Base-by-base conservation (phyloP, 306 rosid genomes). In the Medicago arabica region DNA sequence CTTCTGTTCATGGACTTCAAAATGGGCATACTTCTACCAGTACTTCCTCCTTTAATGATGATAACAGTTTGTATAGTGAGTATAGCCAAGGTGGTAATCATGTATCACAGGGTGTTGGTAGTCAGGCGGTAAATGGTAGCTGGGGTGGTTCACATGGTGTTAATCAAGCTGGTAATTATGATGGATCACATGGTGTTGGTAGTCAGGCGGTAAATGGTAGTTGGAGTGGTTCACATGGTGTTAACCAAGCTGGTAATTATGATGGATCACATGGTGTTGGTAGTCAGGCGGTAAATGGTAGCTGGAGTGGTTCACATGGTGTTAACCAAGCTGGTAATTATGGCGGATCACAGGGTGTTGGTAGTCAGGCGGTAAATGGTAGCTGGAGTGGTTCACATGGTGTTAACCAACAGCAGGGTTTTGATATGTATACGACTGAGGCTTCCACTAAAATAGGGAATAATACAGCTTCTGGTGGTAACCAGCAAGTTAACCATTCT, bases 171-270 rank as follows among this genome's bases (percentile, higher is more conserved):
- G 81, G 55, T 23, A 75, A 71, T 67, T 82, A 83, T 34, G 38
- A 34, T 60, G 87, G 82, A 43, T 62, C 89, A 18, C 90, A 76
- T 54, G 85, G 49, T 34, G 44, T 74, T 67, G 60, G 77, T 59
- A 69, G 72, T 75, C 92, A 82, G 77, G 86, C 83, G 51, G 81
- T 79, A 77, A 83, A 87, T 75, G 75, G 84, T n/a, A 80, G 76
- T 73, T 86, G 89, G 92, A 34, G 28, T 59, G 83, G 86, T 62
- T 74, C 79, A 7, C 75, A 88, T 51, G 67, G 72, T 67, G 76
- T 11, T 58, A 83, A 79, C 19, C 84, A 75, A 38, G 38, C 6
- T 34, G 81, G 55, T 23, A 75, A 71, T 67, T 82, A 83, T 34
- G 38, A 1, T 55, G 87, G 82, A 43, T 62, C 89, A 18, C 90